phyloP scores from a whole-genome alignment of 371 early-diverging fungal species.

The Blastocladiella emersonii region DNA sequence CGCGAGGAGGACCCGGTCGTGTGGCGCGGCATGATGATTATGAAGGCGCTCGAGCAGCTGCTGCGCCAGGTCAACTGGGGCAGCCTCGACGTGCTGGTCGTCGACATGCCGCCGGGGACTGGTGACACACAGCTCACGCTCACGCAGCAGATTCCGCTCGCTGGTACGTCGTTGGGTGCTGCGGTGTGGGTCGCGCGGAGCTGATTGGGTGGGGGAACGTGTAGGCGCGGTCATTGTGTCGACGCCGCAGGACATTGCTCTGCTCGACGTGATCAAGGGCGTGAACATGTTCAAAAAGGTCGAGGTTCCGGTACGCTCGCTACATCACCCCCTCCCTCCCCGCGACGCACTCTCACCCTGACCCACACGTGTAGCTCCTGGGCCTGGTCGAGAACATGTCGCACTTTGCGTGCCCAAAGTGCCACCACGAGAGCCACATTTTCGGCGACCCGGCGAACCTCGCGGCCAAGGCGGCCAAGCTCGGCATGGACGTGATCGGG shows the following conservation, averaged over 20 bases:
- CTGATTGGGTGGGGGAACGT: background rate
- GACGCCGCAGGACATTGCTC: conserved; percentile 80
- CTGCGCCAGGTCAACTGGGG: conserved; percentile 74
- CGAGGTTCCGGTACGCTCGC: conserved; percentile 50
- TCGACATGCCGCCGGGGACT: conserved; percentile 89
- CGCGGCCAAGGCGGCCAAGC: conserved; percentile 38
- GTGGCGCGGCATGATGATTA: conserved; percentile 87
- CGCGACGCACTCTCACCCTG: background rate
- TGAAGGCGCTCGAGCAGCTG: conserved; percentile 82
- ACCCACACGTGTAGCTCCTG: conserved; percentile 39
- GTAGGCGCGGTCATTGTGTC: conserved; percentile 71
- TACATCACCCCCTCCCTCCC: background rate
- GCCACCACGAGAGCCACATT: conserved; percentile 56
- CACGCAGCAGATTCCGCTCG: conserved; percentile 57
- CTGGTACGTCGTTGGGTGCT: conserved; percentile 27
- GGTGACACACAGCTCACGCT: conserved; percentile 80
- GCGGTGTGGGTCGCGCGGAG: background rate
- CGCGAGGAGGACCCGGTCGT: conserved; percentile 58
- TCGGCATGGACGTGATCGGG: conserved; percentile 50
- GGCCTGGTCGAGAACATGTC: conserved; percentile 86
- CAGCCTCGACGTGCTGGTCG: conserved; percentile 57
- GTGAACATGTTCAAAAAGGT: conserved; percentile 70
- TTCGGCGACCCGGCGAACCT: conserved; percentile 59
- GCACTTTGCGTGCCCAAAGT: conserved; percentile 64
- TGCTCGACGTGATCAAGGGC: conserved; percentile 69